phyloP scores from a whole-genome alignment of 1,284 basidiomycete species.

The Wallemia hederae region DNA sequence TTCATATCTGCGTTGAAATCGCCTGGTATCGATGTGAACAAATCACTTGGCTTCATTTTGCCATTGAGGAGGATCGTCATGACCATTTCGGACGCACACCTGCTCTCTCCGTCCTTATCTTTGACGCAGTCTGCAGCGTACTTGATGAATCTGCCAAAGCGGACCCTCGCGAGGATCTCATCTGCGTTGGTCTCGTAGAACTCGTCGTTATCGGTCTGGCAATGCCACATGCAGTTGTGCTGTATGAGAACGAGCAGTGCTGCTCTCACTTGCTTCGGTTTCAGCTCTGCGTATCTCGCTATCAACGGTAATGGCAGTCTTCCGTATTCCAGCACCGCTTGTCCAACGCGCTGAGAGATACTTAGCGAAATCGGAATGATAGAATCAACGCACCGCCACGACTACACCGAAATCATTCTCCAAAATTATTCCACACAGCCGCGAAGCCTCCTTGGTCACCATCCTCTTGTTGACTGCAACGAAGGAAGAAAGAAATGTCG shows the following conservation, averaged over 20 bases:
- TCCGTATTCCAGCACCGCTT: constrained; percentile 54
- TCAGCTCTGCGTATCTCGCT: constrained; percentile 31
- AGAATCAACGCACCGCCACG: constrained; percentile 26
- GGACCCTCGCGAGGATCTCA: constrained; percentile 13
- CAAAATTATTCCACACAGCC: constrained; percentile 43
- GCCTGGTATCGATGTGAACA: neutral
- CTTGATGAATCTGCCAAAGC: constrained; percentile 31
- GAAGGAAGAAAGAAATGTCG: neutral
- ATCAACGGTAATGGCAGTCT: constrained; percentile 43
- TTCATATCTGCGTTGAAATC: neutral
- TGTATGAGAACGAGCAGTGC: constrained; percentile 59
- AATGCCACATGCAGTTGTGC: constrained; percentile 32
- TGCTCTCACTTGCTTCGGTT: constrained; percentile 36
- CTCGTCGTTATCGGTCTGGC: constrained; percentile 11
- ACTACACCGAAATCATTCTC: constrained; percentile 47
- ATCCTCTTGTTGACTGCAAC: neutral
- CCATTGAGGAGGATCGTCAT: neutral
- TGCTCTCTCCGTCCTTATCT: neutral
- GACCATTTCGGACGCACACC: neutral
- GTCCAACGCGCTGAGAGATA: constrained; percentile 34
- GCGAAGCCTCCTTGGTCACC: constrained; percentile 24
- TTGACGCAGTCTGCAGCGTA: constrained; percentile 28
- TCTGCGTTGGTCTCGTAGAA: constrained; percentile 17
- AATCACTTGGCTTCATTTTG: neutral
- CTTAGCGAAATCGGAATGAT: constrained; percentile 1